Conservation (phyloP, 306 rosid species). For the Gillenia trifoliata region DNA sequence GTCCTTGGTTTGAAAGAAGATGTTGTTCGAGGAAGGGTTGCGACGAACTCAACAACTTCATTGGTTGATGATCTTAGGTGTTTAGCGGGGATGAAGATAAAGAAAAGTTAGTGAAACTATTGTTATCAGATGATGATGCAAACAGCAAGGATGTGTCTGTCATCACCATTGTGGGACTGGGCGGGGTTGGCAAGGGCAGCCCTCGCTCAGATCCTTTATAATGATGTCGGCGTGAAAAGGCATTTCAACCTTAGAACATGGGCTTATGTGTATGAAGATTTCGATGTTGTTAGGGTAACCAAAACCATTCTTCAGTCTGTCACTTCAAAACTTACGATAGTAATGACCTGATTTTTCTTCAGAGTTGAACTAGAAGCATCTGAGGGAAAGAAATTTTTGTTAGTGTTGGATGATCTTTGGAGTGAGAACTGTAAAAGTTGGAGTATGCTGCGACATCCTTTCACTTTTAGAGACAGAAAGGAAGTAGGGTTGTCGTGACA, state of each 20-base stretch:
- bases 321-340: neutral
- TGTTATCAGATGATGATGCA: neutral
- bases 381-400: neutral
- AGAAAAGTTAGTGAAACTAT: neutral
- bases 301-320: neutral
- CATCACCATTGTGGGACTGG: neutral
- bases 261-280: neutral
- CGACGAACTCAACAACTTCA: neutral
- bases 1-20: neutral
- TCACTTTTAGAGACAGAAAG: neutral
- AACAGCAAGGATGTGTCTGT: neutral
- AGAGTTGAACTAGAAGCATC: neutral
- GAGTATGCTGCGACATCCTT: neutral
- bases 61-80: neutral
- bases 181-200: neutral
- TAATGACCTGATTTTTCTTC: neutral
- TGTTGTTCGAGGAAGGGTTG: neutral
- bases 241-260: neutral
- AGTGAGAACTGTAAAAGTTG: neutral
- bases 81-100: neutral
- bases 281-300: neutral
- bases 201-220: neutral
- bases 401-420: neutral
- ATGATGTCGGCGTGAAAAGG: neutral
- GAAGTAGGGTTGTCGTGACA: slow-evolving; percentile 5